These are phyloP conservation scores for Plasmopara halstedii DNA, from an alignment of 352 stramenopile species.

Conservation along the genomic window DNA sequence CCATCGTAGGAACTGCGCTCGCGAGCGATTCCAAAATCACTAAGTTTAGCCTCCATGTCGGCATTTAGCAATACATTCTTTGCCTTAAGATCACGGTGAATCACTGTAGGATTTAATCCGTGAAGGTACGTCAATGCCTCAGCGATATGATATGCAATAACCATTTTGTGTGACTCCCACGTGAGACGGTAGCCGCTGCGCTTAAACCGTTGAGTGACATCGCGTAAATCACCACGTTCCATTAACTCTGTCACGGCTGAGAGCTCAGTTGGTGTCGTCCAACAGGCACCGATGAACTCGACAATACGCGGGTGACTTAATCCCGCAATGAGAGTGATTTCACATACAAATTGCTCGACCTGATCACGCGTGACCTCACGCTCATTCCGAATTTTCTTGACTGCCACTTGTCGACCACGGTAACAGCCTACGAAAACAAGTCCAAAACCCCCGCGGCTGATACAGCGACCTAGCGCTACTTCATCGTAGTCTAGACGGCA, in stretches of 20 bases:
- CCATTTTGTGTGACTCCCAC: slow-evolving; percentile 38
- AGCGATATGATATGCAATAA: slow-evolving; percentile 42
- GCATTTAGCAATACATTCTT: slow-evolving; percentile 47
- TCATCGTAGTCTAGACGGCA: slow-evolving; percentile 29
- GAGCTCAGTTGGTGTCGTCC: slow-evolving; percentile 33
- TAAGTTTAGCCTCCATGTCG: slow-evolving; percentile 57
- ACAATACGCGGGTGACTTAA: slow-evolving; percentile 40
- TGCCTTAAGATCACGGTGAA: slow-evolving; percentile 40
- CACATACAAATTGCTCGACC: slow-evolving; percentile 34
- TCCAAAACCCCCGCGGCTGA: slow-evolving; percentile 41
- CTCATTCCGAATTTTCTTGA: slow-evolving; percentile 42
- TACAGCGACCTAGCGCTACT: slow-evolving; percentile 29
- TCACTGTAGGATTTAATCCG: slow-evolving; percentile 37
- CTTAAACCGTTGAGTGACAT: slow-evolving; percentile 36
- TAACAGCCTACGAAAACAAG: slow-evolving; percentile 44
- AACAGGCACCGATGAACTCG: slow-evolving; percentile 38
- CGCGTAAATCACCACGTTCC: slow-evolving; percentile 44
- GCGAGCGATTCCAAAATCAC: slow-evolving; percentile 51
- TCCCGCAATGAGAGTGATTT: slow-evolving; percentile 38
- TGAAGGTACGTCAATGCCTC: slow-evolving; percentile 46
- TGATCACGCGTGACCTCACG: slow-evolving; percentile 13
- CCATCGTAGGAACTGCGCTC: slow-evolving; percentile 20
- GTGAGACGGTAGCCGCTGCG: slow-evolving; percentile 21
- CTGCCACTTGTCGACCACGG: slow-evolving; percentile 27
- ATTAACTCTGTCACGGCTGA: slow-evolving; percentile 52